A percentile compares a stretch with the other conserved stretches of the same genome.
Evolutionary conservation across 1,139 yeast genomes (phyloP).

Genomic region (Nakaseomyces bracarensis): DNA sequence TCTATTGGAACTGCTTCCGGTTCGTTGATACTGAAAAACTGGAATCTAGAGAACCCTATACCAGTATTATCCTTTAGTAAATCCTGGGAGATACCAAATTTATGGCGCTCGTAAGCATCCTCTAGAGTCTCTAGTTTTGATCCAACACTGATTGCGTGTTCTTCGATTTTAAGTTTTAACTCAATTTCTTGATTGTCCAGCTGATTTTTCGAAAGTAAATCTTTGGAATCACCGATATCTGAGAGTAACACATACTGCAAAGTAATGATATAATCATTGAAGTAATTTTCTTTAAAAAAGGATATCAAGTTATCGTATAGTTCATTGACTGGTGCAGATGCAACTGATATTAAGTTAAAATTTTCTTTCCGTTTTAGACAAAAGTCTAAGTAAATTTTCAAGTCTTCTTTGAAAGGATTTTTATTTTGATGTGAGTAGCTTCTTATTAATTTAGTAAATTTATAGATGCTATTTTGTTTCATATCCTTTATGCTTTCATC

Average conservation of each 20-base stretch:
- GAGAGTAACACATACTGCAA: constrained; percentile 22
- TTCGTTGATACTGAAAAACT: constrained; percentile 12
- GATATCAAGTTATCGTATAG: constrained; percentile 13
- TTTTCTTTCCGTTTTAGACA: constrained; percentile 20
- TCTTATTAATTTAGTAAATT: constrained; percentile 8
- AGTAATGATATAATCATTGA: constrained; percentile 12
- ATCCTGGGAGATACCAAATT: not conserved
- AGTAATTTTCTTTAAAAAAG: constrained; percentile 14
- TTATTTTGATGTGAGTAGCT: constrained; percentile 12
- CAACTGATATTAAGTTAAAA: constrained; percentile 24
- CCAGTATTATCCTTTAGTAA: constrained; percentile 9
- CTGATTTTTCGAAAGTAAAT: constrained; percentile 11
- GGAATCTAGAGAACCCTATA: constrained; percentile 23
- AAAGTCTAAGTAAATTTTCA: constrained; percentile 21
- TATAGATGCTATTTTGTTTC: constrained; percentile 8
- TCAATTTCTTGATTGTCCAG: constrained; percentile 12
- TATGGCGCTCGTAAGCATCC: constrained; percentile 8
- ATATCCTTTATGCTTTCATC: constrained; percentile 8
- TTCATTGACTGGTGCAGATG: constrained; percentile 15
- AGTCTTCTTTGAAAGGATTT: constrained; percentile 18
- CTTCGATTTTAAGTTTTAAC: constrained; percentile 21
- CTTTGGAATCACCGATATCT: constrained; percentile 19
- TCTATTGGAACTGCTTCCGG: constrained; percentile 12
- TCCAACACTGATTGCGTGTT: constrained; percentile 19
- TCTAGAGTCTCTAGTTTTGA: constrained; percentile 13